These are phyloP conservation scores for Dioszegia aurantiaca DNA, from an alignment of 768 basidiomycete species.

Conservation along the genomic window DNA sequence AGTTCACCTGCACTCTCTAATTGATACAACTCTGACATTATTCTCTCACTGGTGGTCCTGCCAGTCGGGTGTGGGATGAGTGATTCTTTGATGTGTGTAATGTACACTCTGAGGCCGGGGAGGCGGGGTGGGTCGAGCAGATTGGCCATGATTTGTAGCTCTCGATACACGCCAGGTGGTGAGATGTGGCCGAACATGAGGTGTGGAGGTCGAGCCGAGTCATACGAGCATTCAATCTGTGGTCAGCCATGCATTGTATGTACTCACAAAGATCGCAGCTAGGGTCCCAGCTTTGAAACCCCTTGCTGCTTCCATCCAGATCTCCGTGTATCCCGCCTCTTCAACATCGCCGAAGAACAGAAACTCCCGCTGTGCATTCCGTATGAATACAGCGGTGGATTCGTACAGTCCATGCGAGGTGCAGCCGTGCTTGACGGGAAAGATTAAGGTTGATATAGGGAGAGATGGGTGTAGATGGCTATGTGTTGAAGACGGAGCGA, in stretches of 20 bases:
- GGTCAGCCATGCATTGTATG: background rate
- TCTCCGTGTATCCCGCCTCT: conserved; percentile 39
- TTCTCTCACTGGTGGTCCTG: conserved; percentile 62
- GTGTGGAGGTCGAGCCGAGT: conserved; percentile 65
- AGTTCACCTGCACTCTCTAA: conserved; percentile 64
- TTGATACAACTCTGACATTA: conserved; percentile 68
- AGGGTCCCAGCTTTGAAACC: conserved; percentile 64
- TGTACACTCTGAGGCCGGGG: conserved; percentile 58
- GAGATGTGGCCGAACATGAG: conserved; percentile 80
- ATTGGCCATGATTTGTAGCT: conserved; percentile 59
- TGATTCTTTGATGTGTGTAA: conserved; percentile 85
- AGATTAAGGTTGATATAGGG: conserved; percentile 59
- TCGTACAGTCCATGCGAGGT: conserved; percentile 61
- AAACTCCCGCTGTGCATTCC: conserved; percentile 64
- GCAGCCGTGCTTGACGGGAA: conserved; percentile 69
- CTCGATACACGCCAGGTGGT: conserved; percentile 73
- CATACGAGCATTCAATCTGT: conserved; percentile 78
- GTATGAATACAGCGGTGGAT: conserved; percentile 81
- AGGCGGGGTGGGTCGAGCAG: conserved; percentile 47
- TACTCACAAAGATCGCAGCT: conserved; percentile 72
- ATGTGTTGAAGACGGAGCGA: conserved; percentile 12
- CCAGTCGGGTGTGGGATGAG: conserved; percentile 55
- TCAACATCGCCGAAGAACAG: conserved; percentile 95
- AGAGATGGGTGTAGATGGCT: conserved; percentile 55
- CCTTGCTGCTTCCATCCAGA: conserved; percentile 80